Base-by-base conservation (phyloP, 306 rosid genomes). In the Acacia melanoxylon region DNA sequence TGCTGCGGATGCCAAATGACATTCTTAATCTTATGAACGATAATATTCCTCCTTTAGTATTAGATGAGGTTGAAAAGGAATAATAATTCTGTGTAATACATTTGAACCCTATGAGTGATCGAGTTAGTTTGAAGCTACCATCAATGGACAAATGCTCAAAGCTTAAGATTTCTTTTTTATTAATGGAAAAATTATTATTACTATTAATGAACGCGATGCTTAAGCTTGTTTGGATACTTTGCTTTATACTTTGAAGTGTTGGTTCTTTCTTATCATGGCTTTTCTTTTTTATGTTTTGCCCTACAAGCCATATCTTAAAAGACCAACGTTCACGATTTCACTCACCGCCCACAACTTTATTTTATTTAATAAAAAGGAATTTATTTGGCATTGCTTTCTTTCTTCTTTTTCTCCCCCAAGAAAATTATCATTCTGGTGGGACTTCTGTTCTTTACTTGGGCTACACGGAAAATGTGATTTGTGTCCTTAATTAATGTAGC, bases 371-470 rank as follows among this genome's bases (percentile, higher is more conserved):
- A 40, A 41, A 68, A 41, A 10, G 44, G n/a, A 45, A 68, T 25
- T 12, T 14, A 82, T 17, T 4, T 22, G 58, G 27, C 20, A 65
- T 63, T 4, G 69, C 19, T 24, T 71, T 22, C 20, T 48, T 25
- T 22, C 27, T 58, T 46, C 20, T 9, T 72, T 45, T 40, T 22
- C 25, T 19, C 31, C 14, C 65, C 13, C 24, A 42, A 35, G 1
- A 37, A 68, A 68, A 40, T 17, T 19, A 37, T 68, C 16, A 56
- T 54, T 10, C 42, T 49, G 75, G 69, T 83, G 74, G 59, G 56
- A 61, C n/a, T 45, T 59, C 41, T 37, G 78, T 83, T 77, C 86
- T 12, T 77, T 83, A 54, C 86, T 83, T 83, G 22, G 17, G 29
- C 24, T 17, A 40, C 12, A 78, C 73, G 83, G 52, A 4, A 83